Evolutionary conservation across 441 rosid genomes (phyloP).

Genomic region (Corymbia citriodora): DNA sequence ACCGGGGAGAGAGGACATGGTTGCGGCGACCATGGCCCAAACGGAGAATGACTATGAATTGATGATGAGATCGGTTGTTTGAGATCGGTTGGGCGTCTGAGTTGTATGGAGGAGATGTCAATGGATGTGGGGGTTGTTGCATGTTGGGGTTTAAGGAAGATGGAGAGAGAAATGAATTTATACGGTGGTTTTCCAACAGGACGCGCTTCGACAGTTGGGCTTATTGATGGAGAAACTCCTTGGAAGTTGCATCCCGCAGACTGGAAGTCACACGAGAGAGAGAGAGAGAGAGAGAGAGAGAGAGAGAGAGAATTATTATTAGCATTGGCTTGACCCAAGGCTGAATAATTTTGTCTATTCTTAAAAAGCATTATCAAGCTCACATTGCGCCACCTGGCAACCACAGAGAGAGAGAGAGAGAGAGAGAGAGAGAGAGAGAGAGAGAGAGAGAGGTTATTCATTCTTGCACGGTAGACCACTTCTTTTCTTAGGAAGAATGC

Average conservation of each 20-base stretch:
- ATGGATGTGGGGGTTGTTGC: background rate
- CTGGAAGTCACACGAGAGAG: background rate
- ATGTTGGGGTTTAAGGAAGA: background rate
- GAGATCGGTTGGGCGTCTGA: background rate
- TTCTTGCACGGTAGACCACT: background rate
- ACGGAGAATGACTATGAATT: background rate
- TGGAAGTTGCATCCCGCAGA: background rate
- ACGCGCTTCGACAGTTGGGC: background rate
- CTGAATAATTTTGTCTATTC: background rate
- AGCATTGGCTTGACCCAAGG: background rate
- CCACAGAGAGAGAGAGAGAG: background rate
- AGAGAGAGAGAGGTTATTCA: background rate
- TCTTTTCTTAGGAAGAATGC: background rate
- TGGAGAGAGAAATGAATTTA: background rate
- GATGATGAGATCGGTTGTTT: background rate
- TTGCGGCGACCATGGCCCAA: slow-evolving; percentile 1
- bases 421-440: background rate
- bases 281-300: background rate
- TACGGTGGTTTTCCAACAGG: background rate
- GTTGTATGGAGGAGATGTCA: background rate
- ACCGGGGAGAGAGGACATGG: slow-evolving; percentile 18
- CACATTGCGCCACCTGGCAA: background rate
- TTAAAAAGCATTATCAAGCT: background rate
- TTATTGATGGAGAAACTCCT: background rate
- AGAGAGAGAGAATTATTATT: background rate